Evolutionary conservation across 2,329 filamentous ascomycete genomes (phyloP).

Genomic region (Colletotrichum sp.): DNA sequence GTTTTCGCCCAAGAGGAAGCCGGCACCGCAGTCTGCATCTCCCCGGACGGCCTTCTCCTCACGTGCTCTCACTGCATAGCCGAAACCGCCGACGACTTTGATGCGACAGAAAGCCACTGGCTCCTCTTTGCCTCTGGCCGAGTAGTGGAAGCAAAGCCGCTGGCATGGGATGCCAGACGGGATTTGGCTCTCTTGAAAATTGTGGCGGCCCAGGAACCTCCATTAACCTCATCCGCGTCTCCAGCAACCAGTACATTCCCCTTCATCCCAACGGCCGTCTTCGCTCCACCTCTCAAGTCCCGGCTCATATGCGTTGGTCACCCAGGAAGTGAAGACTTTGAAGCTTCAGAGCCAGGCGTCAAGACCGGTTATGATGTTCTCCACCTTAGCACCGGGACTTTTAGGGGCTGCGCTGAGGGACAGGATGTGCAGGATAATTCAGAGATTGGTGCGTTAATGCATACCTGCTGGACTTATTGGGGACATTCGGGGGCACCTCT

Average conservation of each 20-base stretch:
- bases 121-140: constrained; percentile 47
- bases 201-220: constrained; percentile 27
- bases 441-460: constrained; percentile 56
- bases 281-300: constrained; percentile 22
- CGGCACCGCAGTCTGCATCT: constrained; percentile 56
- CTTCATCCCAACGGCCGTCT: constrained; percentile 16
- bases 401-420: constrained; percentile 39
- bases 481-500: constrained; percentile 58
- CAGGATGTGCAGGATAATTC: constrained; percentile 54
- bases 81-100: constrained; percentile 40
- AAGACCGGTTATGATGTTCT: constrained; percentile 51
- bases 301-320: constrained; percentile 39
- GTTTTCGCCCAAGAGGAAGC: constrained; percentile 56
- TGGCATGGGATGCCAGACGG: constrained; percentile 44
- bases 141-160: constrained; percentile 41
- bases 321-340: constrained; percentile 46
- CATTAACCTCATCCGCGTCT: not conserved
- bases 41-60: constrained; percentile 46
- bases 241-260: constrained; percentile 23
- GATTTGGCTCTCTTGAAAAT: constrained; percentile 54
- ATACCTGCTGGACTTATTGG: constrained; percentile 64
- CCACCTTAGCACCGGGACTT: constrained; percentile 48
- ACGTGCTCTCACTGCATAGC: constrained; percentile 58
- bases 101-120: constrained; percentile 35
- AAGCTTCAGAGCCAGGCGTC: constrained; percentile 36